Conservation (phyloP, 139 green algal genomes). For the Tetradesmus lagerheimii region DNA sequence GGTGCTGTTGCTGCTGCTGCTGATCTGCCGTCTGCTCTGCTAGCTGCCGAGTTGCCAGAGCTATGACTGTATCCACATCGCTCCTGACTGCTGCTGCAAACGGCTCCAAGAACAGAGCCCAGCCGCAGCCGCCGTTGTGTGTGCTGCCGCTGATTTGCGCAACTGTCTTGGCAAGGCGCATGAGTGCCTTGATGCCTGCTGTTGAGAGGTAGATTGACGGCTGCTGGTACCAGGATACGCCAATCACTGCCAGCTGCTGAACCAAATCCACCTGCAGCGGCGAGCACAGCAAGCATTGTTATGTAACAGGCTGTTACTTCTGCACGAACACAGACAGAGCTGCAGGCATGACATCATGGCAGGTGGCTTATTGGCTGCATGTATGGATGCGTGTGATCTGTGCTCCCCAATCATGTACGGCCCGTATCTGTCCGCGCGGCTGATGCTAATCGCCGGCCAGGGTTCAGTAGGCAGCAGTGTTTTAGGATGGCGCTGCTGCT, state of each 20-base stretch:
- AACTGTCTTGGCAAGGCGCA: constrained; percentile 42
- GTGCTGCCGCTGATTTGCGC: not conserved
- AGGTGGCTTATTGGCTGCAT: no score
- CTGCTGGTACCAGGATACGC: constrained; percentile 43
- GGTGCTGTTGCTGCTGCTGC: not conserved
- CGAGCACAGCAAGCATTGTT: not conserved
- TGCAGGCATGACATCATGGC: no score
- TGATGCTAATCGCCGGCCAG: constrained; percentile 16
- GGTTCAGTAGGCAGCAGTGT: constrained; percentile 3
- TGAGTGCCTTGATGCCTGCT: constrained; percentile 43
- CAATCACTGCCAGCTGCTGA: constrained; percentile 42
- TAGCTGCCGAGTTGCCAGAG: constrained; percentile 16
- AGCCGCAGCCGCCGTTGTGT: not conserved
- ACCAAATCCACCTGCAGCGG: constrained; percentile 7
- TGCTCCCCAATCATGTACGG: constrained; percentile 27
- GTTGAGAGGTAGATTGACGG: constrained; percentile 19
- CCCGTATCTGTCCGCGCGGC: constrained; percentile 36
- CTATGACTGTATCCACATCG: constrained; percentile 26
- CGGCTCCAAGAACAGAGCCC: constrained; percentile 23
- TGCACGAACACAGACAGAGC: no score
- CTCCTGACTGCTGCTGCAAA: constrained; percentile 8
- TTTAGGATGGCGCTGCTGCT: constrained; percentile 8
- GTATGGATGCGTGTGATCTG: no score
- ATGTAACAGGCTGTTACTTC: not conserved
- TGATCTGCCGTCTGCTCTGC: not conserved